A percentile compares a stretch with the other conserved stretches of the same genome.
Conservation (phyloP, 78 protist genomes). For the Dictyostelium capitatum region DNA sequence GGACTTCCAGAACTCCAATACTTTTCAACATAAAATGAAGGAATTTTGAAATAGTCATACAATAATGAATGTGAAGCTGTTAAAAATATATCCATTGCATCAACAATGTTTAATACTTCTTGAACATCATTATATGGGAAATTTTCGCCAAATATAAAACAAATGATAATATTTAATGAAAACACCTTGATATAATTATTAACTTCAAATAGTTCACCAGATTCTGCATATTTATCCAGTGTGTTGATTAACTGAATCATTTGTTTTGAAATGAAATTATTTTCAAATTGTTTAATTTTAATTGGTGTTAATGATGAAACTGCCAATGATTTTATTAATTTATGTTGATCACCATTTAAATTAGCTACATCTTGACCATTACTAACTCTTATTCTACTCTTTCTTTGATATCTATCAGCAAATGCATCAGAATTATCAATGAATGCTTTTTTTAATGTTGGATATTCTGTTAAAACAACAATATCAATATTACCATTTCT, state of each 20-base stretch:
- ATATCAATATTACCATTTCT: conserved; percentile 5
- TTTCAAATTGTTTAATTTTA: background rate
- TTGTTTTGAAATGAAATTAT: background rate
- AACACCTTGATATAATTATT: no score
- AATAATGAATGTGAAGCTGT: no score
- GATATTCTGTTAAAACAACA: conserved; percentile 16
- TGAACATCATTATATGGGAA: background rate
- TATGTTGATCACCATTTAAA: conserved; percentile 31
- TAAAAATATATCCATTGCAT: no score
- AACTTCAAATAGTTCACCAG: no score
- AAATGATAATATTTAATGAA: background rate
- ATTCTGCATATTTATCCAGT: no score
- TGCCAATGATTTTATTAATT: background rate
- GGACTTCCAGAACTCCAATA: no score
- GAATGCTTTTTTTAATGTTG: conserved; percentile 19
- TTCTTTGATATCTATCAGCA: background rate
- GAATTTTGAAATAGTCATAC: no score
- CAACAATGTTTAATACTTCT: no score
- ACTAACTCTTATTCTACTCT: background rate
- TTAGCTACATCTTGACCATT: background rate
- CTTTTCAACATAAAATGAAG: no score
- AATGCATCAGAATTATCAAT: background rate
- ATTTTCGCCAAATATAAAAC: background rate
- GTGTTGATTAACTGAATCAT: background rate
- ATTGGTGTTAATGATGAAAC: background rate